Evolutionary conservation across 78 protist genomes (phyloP).

Genomic region (Capsaspora owczarzaki): DNA sequence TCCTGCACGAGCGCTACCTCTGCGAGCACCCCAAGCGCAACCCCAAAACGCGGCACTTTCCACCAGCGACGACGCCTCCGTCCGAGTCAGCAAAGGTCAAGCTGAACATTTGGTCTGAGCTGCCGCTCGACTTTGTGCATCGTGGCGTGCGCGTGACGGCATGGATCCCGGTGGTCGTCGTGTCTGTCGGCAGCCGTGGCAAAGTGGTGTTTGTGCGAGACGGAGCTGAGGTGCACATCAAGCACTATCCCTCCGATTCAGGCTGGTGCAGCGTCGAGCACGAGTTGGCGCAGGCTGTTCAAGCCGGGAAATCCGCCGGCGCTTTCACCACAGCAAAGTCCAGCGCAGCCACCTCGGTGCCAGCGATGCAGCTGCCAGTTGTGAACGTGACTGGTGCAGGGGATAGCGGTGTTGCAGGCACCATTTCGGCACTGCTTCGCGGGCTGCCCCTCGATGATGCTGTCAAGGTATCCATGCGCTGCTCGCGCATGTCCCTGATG

Average conservation of each 20-base stretch:
- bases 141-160: neutral
- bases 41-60: neutral
- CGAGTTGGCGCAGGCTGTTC: neutral
- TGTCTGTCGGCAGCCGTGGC: no score
- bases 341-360: neutral
- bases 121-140: neutral
- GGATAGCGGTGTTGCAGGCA: neutral
- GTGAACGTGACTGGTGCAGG: neutral
- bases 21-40: no score
- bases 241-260: no score
- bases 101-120: neutral
- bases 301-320: neutral
- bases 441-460: no score
- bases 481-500: no score
- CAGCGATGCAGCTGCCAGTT: neutral
- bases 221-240: no score
- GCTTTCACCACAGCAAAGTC: neutral
- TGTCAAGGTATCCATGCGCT: no score
- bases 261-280: neutral
- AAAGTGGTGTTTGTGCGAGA: no score
- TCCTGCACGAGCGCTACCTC: no score
- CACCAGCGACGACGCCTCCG: neutral
- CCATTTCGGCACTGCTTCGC: neutral
- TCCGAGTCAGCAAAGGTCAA: neutral
- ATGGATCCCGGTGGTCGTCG: neutral